Percentiles rank a stretch among this genome's conserved stretches.
Evolutionary conservation across 2,329 filamentous ascomycete species (phyloP).

Genomic region (Trichoderma sp.): DNA sequence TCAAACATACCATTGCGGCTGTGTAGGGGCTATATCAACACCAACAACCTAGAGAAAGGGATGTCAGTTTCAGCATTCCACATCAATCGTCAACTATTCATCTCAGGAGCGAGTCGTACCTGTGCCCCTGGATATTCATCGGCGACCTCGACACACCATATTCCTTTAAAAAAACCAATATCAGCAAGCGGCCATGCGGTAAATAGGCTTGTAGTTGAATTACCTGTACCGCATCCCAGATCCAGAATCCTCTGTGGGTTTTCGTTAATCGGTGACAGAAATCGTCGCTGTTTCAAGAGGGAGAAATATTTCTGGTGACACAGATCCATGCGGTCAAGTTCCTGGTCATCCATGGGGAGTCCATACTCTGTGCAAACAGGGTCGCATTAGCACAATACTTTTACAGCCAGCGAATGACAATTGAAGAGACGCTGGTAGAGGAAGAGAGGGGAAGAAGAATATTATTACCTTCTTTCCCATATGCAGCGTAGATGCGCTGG

Average conservation of each 20-base stretch:
- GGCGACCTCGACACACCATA: constrained; percentile 42
- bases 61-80: neutral
- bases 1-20: constrained; percentile 28
- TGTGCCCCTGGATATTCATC: constrained; percentile 35
- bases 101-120: constrained; percentile 7
- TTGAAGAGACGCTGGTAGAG: neutral
- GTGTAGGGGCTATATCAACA: constrained; percentile 30
- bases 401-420: neutral
- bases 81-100: neutral
- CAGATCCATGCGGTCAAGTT: constrained; percentile 43
- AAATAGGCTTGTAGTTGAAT: neutral
- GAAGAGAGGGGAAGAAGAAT: neutral
- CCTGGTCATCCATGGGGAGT: constrained; percentile 42
- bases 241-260: constrained; percentile 34
- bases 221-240: constrained; percentile 31
- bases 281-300: constrained; percentile 31
- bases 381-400: neutral
- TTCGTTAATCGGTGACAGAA: constrained; percentile 28
- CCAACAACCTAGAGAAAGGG: constrained; percentile 27
- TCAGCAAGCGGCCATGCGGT: neutral
- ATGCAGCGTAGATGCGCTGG: constrained; percentile 36
- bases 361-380: constrained; percentile 36
- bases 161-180: constrained; percentile 24
- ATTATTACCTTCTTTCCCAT: constrained; percentile 35
- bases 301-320: constrained; percentile 38